phyloP scores from a whole-genome alignment of 345 rosid genomes.

The Salix koriyanagi region DNA sequence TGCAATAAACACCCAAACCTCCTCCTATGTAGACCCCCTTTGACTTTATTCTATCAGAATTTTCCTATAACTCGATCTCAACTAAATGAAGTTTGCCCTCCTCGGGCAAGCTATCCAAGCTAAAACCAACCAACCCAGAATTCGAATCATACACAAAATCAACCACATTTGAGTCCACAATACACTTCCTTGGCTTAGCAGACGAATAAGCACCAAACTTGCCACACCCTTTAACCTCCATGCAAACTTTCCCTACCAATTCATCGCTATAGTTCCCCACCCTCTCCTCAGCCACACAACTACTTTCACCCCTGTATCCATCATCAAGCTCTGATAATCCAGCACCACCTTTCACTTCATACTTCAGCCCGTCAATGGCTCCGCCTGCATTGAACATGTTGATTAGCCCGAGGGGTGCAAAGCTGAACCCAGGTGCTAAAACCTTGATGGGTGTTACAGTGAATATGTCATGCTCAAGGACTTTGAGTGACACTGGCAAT shows the following conservation, averaged over 20 bases:
- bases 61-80: slow-evolving; percentile 39
- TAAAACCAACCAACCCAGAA: slow-evolving; percentile 47
- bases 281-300: slow-evolving; percentile 4
- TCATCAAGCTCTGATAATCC: slow-evolving; percentile 19
- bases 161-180: slow-evolving; percentile 44
- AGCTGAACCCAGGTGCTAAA: slow-evolving; percentile 47
- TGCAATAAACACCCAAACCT: background rate
- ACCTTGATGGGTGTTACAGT: slow-evolving; percentile 64
- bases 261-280: slow-evolving; percentile 32
- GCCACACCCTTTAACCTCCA: slow-evolving; percentile 77
- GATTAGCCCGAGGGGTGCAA: slow-evolving; percentile 77
- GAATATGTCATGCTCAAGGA: slow-evolving; percentile 56
- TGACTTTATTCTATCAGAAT: background rate
- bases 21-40: background rate
- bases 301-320: slow-evolving; percentile 11
- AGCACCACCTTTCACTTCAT: slow-evolving; percentile 33
- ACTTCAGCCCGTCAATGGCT: slow-evolving; percentile 59
- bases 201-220: slow-evolving; percentile 73
- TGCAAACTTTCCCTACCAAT: slow-evolving; percentile 40
- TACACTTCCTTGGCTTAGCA: slow-evolving; percentile 60
- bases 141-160: slow-evolving; percentile 43
- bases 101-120: slow-evolving; percentile 45
- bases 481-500: slow-evolving; percentile 74
- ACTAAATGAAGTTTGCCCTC: slow-evolving; percentile 42
- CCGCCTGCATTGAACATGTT: slow-evolving; percentile 91